Conservation (phyloP, 768 basidiomycete genomes). For the Xerocomellus chrysenteron region DNA sequence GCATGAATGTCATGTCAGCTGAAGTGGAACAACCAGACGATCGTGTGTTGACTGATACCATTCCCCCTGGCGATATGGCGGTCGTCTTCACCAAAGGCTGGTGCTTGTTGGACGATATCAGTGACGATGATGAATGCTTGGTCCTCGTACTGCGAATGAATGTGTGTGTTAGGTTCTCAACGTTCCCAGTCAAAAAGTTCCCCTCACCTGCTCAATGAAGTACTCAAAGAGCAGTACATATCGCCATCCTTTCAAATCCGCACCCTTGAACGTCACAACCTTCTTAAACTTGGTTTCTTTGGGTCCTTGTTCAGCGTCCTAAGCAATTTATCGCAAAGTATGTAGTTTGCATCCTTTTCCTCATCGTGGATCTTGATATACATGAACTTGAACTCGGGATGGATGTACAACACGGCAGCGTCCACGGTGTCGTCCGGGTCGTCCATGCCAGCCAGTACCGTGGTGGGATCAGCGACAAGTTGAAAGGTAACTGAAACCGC, state of each 20-base stretch:
- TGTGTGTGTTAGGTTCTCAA: background rate
- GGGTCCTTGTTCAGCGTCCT: conserved; percentile 92
- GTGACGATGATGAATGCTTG: conserved; percentile 85
- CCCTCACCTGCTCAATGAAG: conserved; percentile 85
- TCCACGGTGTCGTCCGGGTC: conserved; percentile 99
- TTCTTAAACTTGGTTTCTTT: conserved; percentile 96
- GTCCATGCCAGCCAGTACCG: conserved; percentile 96
- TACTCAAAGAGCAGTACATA: conserved; percentile 96
- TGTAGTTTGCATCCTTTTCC: conserved; percentile 83
- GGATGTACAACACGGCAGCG: conserved; percentile 92
- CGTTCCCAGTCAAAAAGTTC: background rate
- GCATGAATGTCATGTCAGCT: background rate
- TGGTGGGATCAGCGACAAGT: conserved; percentile 88
- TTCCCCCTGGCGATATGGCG: conserved; percentile 87
- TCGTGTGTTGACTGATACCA: conserved; percentile 48
- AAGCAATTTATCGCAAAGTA: conserved; percentile 86
- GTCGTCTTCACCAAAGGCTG: conserved; percentile 98
- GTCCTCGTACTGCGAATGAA: conserved; percentile 69
- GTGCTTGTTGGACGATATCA: conserved; percentile 98
- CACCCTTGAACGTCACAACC: conserved; percentile 80
- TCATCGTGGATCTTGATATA: conserved; percentile 97
- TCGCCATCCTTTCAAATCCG: conserved; percentile 94
- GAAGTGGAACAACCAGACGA: background rate
- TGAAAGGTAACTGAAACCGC: conserved; percentile 95
- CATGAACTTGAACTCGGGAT: conserved; percentile 91